Evolutionary conservation across 441 rosid genomes (phyloP).

Genomic region (Adansonia gregorii): DNA sequence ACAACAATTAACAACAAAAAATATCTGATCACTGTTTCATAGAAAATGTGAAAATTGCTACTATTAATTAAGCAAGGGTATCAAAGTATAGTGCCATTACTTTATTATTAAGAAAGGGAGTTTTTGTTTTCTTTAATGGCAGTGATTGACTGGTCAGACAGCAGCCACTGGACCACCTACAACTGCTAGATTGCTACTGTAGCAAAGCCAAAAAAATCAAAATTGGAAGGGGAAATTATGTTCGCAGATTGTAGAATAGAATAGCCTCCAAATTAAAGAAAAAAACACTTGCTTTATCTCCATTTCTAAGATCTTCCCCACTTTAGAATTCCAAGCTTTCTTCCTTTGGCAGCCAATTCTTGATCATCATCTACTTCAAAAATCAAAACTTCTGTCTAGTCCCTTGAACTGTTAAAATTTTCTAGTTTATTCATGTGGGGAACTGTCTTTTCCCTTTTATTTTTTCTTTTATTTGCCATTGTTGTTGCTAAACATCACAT

Average conservation of each 20-base stretch:
- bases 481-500: conserved; percentile 43
- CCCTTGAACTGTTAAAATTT: neutral
- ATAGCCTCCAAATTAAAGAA: conserved; percentile 50
- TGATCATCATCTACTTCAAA: conserved; percentile 40
- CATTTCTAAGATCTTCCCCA: neutral
- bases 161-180: conserved; percentile 41
- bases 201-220: conserved; percentile 37
- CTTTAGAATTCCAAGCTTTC: conserved; percentile 72
- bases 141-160: conserved; percentile 45
- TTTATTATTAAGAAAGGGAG: conserved; percentile 72
- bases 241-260: conserved; percentile 31
- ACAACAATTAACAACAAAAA: no score
- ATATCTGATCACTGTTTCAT: no score
- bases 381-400: conserved; percentile 3
- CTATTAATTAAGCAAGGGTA: neutral
- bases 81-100: conserved; percentile 36
- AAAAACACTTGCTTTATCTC: conserved; percentile 65
- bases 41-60: neutral
- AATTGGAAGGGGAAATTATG: conserved; percentile 7
- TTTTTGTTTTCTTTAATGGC: conserved; percentile 41
- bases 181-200: conserved; percentile 50
- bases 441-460: conserved; percentile 43
- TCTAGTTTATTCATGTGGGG: conserved; percentile 34
- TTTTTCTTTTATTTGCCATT: conserved; percentile 40
- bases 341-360: conserved; percentile 48